These are phyloP conservation scores for Paramecium biaurelia DNA, from an alignment of 73 alveolate genomes.

Conservation along the genomic window DNA sequence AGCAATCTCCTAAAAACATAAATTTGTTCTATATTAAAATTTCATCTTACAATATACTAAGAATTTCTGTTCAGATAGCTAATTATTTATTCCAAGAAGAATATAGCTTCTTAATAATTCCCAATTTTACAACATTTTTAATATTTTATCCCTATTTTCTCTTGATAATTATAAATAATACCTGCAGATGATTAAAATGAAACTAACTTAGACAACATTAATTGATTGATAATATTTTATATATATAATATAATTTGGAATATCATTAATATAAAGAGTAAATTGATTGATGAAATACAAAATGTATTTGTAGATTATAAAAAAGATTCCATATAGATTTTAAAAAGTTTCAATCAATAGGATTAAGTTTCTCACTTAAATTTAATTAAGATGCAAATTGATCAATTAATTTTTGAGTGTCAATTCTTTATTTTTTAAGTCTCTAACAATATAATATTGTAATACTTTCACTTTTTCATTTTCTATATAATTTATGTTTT, in stretches of 20 bases:
- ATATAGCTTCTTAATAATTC: neutral
- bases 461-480: neutral
- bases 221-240: neutral
- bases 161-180: neutral
- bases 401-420: neutral
- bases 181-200: neutral
- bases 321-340: neutral
- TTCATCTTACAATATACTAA: neutral
- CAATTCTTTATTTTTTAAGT: neutral
- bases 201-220: neutral
- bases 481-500: neutral
- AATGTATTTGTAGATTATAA: neutral
- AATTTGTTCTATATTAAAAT: neutral
- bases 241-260: neutral
- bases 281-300: neutral
- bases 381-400: neutral
- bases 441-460: neutral
- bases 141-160: neutral
- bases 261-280: neutral
- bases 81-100: neutral
- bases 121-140: neutral
- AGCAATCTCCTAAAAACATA: neutral
- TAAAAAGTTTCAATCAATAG: neutral
- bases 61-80: neutral
- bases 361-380: neutral